A percentile compares a stretch with the other conserved stretches of the same genome.
Evolutionary conservation across 2,329 filamentous ascomycete genomes (phyloP).

Genomic region (Lasiodiplodia gonubiensis): DNA sequence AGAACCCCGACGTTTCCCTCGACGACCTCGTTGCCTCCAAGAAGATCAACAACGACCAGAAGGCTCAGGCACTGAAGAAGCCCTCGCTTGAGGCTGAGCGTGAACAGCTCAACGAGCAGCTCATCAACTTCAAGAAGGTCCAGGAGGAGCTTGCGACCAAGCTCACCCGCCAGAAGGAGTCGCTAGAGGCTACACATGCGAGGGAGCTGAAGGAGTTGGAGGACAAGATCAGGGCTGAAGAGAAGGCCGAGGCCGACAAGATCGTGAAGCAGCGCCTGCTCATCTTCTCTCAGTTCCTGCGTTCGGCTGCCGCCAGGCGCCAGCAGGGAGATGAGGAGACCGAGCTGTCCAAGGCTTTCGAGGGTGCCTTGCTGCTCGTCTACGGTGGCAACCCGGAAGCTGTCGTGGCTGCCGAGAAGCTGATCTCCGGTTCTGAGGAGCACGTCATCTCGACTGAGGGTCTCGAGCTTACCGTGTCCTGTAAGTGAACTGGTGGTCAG

Average conservation of each 20-base stretch:
- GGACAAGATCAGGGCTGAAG: slow-evolving; percentile 62
- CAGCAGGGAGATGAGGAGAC: slow-evolving; percentile 73
- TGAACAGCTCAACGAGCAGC: slow-evolving; percentile 73
- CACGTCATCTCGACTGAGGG: slow-evolving; percentile 68
- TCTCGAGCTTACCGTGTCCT: slow-evolving; percentile 70
- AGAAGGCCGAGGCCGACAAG: slow-evolving; percentile 53
- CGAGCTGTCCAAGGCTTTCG: slow-evolving; percentile 80
- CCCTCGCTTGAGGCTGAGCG: slow-evolving; percentile 72
- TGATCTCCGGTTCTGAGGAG: slow-evolving; percentile 75
- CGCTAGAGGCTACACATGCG: slow-evolving; percentile 61
- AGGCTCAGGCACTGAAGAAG: slow-evolving; percentile 77
- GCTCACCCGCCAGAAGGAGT: slow-evolving; percentile 62
- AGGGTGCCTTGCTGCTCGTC: slow-evolving; percentile 77
- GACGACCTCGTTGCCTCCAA: slow-evolving; percentile 73
- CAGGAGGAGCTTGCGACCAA: slow-evolving; percentile 73
- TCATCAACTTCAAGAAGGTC: slow-evolving; percentile 75
- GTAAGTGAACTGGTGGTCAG: slow-evolving; percentile 57
- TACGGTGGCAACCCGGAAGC: slow-evolving; percentile 79
- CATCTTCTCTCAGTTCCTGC: slow-evolving; percentile 77
- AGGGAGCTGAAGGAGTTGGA: slow-evolving; percentile 61
- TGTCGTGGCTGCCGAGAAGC: slow-evolving; percentile 75
- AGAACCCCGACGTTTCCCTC: slow-evolving; percentile 72
- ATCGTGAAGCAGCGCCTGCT: slow-evolving; percentile 67
- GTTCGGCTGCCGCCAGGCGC: slow-evolving; percentile 75
- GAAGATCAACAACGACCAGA: slow-evolving; percentile 83